Base-by-base conservation (phyloP, 2,329 filamentous ascomycete species). In the Beauveria varroae region DNA sequence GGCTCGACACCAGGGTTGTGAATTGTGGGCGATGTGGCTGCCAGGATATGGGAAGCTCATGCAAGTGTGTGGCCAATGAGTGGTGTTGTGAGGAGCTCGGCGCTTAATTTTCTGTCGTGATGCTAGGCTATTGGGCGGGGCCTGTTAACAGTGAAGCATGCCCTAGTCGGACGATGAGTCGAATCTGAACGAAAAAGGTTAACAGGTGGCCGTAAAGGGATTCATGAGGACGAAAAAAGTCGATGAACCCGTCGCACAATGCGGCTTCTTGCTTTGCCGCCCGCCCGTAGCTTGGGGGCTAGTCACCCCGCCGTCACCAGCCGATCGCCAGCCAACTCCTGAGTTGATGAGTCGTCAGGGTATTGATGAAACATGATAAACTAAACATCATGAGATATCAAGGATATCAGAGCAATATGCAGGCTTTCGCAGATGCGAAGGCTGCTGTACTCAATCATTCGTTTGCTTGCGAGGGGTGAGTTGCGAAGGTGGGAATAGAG, bases 161-260 rank as follows among this genome's bases (percentile, higher is more conserved):
- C 30, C 30, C 50, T n/a, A 30, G 50, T 60, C 16, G 28, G 7
- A 44, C 24, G 10, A 12, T 43, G 47, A 20, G 37, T 50, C 43
- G 30, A 55, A 40, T 18, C 50, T 18, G 51, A 50, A 16, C 40
- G 18, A 41, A 34, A 37, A 28, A 16, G 16, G 40, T 26, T 9
- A 37, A 10, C n/a, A 44, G 7, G 47, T 44, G n/a, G 24, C 49
- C 24, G 40, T 10, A 52, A 51, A 34, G 12, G 47, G 47, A 59
- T 24, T 26, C 24, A 34, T 12, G 10, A 12, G 14, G 43, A 20
- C 20, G 8, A 40, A 22, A n/a, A 20, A 8, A 10, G 43, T 61
- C 41, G 58, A 61, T 55, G 51, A 61, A 61, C 58, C 9, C 51
- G 58, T 61, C 28, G 44, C 43, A 61, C 51, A 50, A 50, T 49